phyloP scores from a whole-genome alignment of 768 basidiomycete species.

The Leucogyrophana mollusca region DNA sequence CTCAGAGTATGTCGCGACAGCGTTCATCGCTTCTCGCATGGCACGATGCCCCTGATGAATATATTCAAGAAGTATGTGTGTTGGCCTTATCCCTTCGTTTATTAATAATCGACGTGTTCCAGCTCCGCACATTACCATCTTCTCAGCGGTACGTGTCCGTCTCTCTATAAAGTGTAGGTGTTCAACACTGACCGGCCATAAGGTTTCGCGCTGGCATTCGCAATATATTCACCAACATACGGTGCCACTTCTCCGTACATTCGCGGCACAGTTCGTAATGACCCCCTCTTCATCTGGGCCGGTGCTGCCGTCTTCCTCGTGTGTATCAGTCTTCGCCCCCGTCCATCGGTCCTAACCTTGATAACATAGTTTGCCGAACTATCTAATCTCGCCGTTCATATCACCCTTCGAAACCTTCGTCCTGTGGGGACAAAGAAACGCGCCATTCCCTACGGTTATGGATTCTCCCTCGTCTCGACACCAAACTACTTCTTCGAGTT shows the following conservation, averaged over 20 bases:
- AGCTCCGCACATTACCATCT: conserved; percentile 92
- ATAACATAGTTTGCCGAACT: conserved; percentile 69
- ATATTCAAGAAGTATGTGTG: conserved; percentile 85
- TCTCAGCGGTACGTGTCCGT: conserved; percentile 49
- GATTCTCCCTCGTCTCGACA: conserved; percentile 82
- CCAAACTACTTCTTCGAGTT: conserved; percentile 96
- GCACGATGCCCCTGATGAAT: conserved; percentile 85
- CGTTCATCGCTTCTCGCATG: conserved; percentile 93
- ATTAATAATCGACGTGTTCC: conserved; percentile 5
- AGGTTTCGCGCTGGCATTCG: conserved; percentile 76
- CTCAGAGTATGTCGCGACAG: conserved; percentile 33
- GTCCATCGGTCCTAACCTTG: not conserved
- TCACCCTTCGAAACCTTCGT: conserved; percentile 80
- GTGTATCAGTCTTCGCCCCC: conserved; percentile 29
- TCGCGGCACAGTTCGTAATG: conserved; percentile 58
- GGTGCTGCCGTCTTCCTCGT: conserved; percentile 76
- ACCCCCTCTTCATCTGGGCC: conserved; percentile 65
- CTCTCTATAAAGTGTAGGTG: not conserved
- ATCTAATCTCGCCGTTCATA: conserved; percentile 82
- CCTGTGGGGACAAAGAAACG: conserved; percentile 76
- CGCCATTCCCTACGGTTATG: conserved; percentile 90
- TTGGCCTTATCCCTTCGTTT: not conserved
- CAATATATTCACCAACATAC: conserved; percentile 82
- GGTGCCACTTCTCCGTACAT: conserved; percentile 63
- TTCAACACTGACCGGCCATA: conserved; percentile 7